These are phyloP conservation scores for Penicillium canariense DNA, from an alignment of 495 filamentous ascomycete species.

Conservation along the genomic window DNA sequence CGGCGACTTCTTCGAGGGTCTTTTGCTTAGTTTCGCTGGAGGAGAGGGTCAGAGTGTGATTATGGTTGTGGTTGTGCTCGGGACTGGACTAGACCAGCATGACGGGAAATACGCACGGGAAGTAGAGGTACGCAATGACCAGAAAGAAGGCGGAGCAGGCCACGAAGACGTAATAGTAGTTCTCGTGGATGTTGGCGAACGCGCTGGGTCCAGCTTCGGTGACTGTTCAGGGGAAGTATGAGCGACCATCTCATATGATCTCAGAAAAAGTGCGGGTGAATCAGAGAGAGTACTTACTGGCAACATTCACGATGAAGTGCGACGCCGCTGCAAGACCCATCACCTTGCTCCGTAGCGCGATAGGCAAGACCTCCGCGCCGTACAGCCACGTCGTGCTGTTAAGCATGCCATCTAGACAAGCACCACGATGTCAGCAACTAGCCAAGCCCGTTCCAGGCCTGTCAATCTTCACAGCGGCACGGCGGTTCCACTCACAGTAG, in stretches of 20 bases:
- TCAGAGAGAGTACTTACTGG: conserved; percentile 27
- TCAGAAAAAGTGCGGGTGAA: not conserved
- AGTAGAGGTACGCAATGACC: conserved; percentile 51
- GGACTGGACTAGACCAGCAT: no score
- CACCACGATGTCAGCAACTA: conserved; percentile 9
- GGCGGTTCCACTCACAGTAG: conserved; percentile 43
- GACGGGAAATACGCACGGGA: conserved; percentile 43
- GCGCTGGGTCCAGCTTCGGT: conserved; percentile 59
- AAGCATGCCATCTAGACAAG: conserved; percentile 49
- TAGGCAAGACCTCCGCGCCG: conserved; percentile 57
- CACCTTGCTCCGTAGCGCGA: conserved; percentile 55
- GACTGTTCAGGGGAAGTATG: conserved; percentile 21
- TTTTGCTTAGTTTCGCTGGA: conserved; percentile 52
- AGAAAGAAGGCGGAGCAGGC: conserved; percentile 51
- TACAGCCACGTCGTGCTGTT: conserved; percentile 62
- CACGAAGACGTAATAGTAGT: conserved; percentile 62
- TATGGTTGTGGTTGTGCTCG: no score
- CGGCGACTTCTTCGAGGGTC: conserved; percentile 58
- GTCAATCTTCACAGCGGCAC: not conserved
- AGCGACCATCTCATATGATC: not conserved
- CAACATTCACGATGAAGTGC: conserved; percentile 60
- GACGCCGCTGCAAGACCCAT: conserved; percentile 57
- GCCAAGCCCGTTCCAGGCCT: not conserved
- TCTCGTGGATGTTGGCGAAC: conserved; percentile 57
- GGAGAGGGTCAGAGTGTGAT: not conserved